Base-by-base conservation (phyloP, 768 basidiomycete genomes). In the Cystobasidium ongulense region DNA sequence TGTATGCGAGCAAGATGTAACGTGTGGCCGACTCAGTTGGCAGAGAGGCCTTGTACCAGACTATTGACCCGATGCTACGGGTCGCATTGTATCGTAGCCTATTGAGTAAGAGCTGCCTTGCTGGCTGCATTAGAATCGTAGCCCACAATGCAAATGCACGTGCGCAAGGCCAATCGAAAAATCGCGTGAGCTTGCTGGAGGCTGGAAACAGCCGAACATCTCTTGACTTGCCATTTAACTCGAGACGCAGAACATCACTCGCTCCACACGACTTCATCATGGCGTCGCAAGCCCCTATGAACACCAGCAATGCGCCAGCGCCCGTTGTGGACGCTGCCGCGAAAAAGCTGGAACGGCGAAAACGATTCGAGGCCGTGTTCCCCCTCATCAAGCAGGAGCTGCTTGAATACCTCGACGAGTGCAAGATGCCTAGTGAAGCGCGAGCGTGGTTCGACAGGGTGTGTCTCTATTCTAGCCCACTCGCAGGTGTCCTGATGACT, bases 371-470 rank as follows among this genome's bases (percentile, higher is more conserved):
- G 78, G 84, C 79, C 35, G 89, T 89, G 3, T 98, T 88, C 82
- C 83, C 84, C 15, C 81, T 83, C 75, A 86, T 97, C 76, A 86
- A 88, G 23, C 86, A 89, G 72, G 92, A 95, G 82, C 85, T 97
- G 18, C 80, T 94, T 74, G 85, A 82, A 1, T 85, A 89, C 78
- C 83, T 91, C 77, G 84, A 84, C 64, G 82, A 82, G 15, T 85
- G 91, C 78, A 86, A 87, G 2, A 91, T 98, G 87, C 92, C 95
- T 1, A 75, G 84, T 41, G 92, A 94, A 67, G 92, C 90, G 0
- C 81, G 89, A 36, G 87, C 89, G 57, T 98, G 92, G 92, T 97
- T 87, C 81, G 84, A 85, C 76, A 85, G 85, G 75, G 94, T 95
- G 73, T 46, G 87, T 83, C 21, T 23, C n/a, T 27, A 39, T 39